These are phyloP conservation scores for Podospora comata DNA, from an alignment of 495 filamentous ascomycete genomes.

Conservation along the genomic window DNA sequence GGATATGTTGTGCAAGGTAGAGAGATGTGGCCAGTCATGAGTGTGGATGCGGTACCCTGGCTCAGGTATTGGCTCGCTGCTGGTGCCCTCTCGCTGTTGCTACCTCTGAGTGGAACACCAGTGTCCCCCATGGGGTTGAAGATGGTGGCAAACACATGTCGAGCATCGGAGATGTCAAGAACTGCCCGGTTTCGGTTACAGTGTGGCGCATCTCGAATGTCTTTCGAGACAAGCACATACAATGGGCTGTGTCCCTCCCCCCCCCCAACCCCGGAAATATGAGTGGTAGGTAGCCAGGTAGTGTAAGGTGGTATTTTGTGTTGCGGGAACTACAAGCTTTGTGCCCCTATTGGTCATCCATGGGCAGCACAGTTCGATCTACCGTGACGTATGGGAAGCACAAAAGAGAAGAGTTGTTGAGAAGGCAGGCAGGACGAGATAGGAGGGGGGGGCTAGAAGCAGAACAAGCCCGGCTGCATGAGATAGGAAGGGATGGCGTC, in stretches of 20 bases:
- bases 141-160: neutral
- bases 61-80: neutral
- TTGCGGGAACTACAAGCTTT: constrained; percentile 5
- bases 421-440: neutral
- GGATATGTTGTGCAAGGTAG: neutral
- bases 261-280: neutral
- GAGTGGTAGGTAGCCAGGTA: neutral
- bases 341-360: neutral
- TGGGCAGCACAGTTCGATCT: neutral
- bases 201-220: constrained; percentile 6
- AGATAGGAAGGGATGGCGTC: neutral
- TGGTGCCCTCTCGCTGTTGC: neutral
- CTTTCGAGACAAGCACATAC: neutral
- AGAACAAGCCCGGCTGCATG: neutral
- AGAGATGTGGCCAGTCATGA: neutral
- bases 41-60: neutral
- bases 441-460: neutral
- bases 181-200: constrained; percentile 18
- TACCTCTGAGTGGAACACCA: neutral
- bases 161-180: constrained; percentile 15
- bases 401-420: neutral
- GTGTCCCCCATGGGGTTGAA: neutral
- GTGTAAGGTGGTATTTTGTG: neutral
- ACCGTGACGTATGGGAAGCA: neutral
- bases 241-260: neutral